phyloP scores from a whole-genome alignment of 805 yeast genomes.

The Kodamaea fukazawae region DNA sequence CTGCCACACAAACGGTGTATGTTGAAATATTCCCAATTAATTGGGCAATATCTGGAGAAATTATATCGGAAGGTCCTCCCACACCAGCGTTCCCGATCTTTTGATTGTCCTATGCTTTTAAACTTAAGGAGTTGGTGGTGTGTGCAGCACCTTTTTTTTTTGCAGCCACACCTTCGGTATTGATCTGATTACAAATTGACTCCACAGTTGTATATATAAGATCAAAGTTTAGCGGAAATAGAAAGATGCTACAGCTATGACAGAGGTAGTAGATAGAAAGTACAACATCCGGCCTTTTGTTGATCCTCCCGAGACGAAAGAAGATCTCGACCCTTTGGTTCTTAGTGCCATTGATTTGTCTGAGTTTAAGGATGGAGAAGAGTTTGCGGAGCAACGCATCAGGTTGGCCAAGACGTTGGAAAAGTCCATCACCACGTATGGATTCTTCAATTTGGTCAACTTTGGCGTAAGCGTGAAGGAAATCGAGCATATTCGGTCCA shows the following conservation, averaged over 20 bases:
- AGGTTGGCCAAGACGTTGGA: slow-evolving; percentile 8
- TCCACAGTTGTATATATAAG: not conserved
- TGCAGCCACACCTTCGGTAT: not conserved
- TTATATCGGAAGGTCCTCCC: too few relatives aligned
- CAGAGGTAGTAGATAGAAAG: slow-evolving; percentile 2
- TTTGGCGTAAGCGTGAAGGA: slow-evolving; percentile 20
- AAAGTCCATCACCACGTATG: slow-evolving; percentile 9
- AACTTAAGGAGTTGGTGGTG: not conserved
- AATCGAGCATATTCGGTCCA: slow-evolving; percentile 20
- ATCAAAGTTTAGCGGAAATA: not conserved
- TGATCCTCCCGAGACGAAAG: slow-evolving; percentile 6
- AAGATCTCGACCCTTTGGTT: slow-evolving; percentile 4
- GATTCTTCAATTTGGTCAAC: slow-evolving; percentile 14
- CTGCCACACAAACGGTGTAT: not conserved
- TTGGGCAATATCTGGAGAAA: not conserved
- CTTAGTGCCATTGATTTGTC: slow-evolving; percentile 8
- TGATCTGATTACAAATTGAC: not conserved
- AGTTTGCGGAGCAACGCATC: not conserved
- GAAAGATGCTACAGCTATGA: not conserved
- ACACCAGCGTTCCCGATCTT: too few relatives aligned
- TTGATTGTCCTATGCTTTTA: not conserved
- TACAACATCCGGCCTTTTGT: slow-evolving; percentile 10
- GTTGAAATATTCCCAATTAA: not conserved
- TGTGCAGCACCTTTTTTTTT: not conserved
- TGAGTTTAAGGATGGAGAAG: slow-evolving; percentile 6